Percentiles rank a stretch among this genome's conserved stretches.
These are phyloP conservation scores for Chaetomiaceae sp. DNA, from an alignment of 2,329 filamentous ascomycete genomes.

Conservation along the genomic window DNA sequence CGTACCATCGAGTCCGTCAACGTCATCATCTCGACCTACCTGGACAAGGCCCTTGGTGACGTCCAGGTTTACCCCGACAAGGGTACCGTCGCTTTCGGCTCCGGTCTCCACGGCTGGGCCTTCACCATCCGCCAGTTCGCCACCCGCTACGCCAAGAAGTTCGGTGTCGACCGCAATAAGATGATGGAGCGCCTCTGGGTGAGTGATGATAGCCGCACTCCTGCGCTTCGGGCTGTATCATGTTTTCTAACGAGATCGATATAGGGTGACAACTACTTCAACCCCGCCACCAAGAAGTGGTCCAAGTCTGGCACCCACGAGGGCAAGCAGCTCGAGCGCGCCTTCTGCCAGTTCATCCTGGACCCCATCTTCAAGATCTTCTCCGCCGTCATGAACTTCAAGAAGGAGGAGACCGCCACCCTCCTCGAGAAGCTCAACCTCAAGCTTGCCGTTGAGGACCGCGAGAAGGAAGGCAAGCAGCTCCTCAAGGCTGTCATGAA, in stretches of 20 bases:
- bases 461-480: constrained; percentile 92
- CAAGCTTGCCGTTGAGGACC: constrained; percentile 83
- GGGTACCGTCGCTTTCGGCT: constrained; percentile 98
- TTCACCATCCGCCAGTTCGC: constrained; percentile 99
- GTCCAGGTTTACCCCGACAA: constrained; percentile 97
- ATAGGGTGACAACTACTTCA: constrained; percentile 96
- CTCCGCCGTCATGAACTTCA: constrained; percentile 93
- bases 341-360: constrained; percentile 99
- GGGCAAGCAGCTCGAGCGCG: constrained; percentile 89
- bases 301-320: constrained; percentile 79
- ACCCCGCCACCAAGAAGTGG: constrained; percentile 99
- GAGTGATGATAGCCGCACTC: constrained; percentile 34
- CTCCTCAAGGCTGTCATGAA: constrained; percentile 98
- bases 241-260: constrained; percentile 34
- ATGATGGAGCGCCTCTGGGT: constrained; percentile 99
- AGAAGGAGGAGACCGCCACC: constrained; percentile 81
- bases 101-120: constrained; percentile 99
- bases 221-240: not conserved
- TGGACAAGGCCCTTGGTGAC: constrained; percentile 94
- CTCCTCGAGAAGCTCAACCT: constrained; percentile 92
- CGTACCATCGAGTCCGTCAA: constrained; percentile 99
- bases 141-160: constrained; percentile 96
- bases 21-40: constrained; percentile 99
- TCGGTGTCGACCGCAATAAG: constrained; percentile 99
- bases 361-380: constrained; percentile 99